These are phyloP conservation scores for Colletotrichum sansevieriae DNA, from an alignment of 2,329 filamentous ascomycete species.

Conservation along the genomic window DNA sequence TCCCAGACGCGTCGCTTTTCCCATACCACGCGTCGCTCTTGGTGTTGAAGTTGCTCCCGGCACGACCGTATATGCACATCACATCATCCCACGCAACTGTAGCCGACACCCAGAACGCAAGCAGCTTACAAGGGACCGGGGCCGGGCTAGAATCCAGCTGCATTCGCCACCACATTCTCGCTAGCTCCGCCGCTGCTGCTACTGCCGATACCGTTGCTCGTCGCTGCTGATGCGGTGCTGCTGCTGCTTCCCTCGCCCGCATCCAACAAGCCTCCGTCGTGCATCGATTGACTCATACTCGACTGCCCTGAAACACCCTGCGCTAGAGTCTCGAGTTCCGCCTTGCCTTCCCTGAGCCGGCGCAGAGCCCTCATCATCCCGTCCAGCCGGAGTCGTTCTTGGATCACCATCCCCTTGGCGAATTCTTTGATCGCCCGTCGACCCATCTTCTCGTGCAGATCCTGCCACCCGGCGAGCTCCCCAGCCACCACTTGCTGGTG, in stretches of 20 bases:
- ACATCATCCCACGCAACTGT: slow-evolving; percentile 16
- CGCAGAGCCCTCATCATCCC: slow-evolving; percentile 85
- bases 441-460: slow-evolving; percentile 84
- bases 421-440: slow-evolving; percentile 80
- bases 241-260: slow-evolving; percentile 39
- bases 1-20: slow-evolving; percentile 38
- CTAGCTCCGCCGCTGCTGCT: slow-evolving; percentile 7
- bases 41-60: slow-evolving; percentile 37
- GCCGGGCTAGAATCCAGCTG: slow-evolving; percentile 20
- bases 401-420: slow-evolving; percentile 82
- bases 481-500: slow-evolving; percentile 93
- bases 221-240: slow-evolving; percentile 2
- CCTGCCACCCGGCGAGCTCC: slow-evolving; percentile 95
- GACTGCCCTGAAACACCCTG: slow-evolving; percentile 36
- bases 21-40: slow-evolving; percentile 41
- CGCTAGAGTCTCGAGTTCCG: slow-evolving; percentile 33
- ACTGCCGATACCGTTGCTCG: not conserved
- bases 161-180: slow-evolving; percentile 36
- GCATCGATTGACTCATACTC: slow-evolving; percentile 39
- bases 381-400: slow-evolving; percentile 83
- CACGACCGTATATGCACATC: slow-evolving; percentile 14
- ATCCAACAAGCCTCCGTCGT: slow-evolving; percentile 26
- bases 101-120: not conserved
- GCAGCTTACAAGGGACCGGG: slow-evolving; percentile 13
- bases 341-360: slow-evolving; percentile 59